Percentiles rank a stretch among this genome's conserved stretches.
Evolutionary conservation across 139 green algal species (phyloP).

Genomic region (Ulvella scutata): DNA sequence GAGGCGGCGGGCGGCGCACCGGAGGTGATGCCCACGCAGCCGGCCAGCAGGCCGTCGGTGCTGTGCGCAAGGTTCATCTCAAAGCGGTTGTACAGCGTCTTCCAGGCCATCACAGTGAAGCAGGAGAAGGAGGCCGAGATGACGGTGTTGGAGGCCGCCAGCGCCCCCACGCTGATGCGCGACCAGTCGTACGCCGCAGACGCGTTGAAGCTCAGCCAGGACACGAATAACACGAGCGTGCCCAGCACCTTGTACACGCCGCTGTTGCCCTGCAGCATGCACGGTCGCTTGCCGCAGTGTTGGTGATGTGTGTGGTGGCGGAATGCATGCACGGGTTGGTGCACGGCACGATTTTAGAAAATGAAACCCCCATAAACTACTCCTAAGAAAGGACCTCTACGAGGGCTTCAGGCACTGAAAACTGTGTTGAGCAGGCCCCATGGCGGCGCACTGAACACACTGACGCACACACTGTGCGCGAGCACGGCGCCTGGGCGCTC

Average conservation of each 20-base stretch:
- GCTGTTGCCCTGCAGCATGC: neutral
- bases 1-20: neutral
- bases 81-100: neutral
- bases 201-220: neutral
- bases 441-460: too few species aligned
- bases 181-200: neutral
- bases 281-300: too few species aligned
- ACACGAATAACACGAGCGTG: neutral
- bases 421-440: too few species aligned
- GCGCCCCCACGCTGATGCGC: neutral
- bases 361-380: too few species aligned
- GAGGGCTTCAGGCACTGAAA: too few species aligned
- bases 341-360: too few species aligned
- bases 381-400: too few species aligned
- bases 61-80: slow-evolving; percentile 52
- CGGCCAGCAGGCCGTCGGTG: slow-evolving; percentile 64
- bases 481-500: too few species aligned
- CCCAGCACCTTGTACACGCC: slow-evolving; percentile 13
- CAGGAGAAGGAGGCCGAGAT: neutral
- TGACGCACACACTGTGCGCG: too few species aligned
- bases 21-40: slow-evolving; percentile 67
- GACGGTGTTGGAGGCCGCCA: neutral
- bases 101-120: neutral
- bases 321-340: too few species aligned
- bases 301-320: too few species aligned